Evolutionary conservation across 176 grass and related monocot genomes (phyloP).

Genomic region (Leersia perrieri): DNA sequence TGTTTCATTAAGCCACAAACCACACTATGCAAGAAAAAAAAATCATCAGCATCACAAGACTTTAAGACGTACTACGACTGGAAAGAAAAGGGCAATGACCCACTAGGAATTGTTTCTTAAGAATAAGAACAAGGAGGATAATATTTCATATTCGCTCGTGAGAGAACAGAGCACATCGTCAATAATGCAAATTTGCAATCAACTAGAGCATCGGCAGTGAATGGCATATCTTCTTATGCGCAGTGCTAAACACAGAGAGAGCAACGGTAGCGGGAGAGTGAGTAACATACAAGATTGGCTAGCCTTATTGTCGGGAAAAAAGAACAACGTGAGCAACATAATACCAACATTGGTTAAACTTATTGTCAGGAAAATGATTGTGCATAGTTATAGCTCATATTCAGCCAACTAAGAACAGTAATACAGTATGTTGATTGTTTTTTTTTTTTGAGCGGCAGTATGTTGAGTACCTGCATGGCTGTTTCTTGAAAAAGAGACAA

Average conservation of each 20-base stretch:
- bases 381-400: background rate
- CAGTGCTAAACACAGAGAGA: background rate
- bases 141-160: background rate
- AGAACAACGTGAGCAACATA: too few species aligned
- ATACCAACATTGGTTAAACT: background rate
- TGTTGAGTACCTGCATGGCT: too few species aligned
- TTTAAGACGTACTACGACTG: background rate
- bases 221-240: background rate
- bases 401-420: background rate
- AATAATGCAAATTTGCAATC: background rate
- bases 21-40: too few species aligned
- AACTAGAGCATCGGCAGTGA: background rate
- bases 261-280: background rate
- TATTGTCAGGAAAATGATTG: background rate
- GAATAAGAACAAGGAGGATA: background rate
- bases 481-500: background rate
- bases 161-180: background rate
- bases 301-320: background rate
- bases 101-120: background rate
- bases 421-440: too few species aligned
- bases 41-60: too few species aligned
- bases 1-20: too few species aligned
- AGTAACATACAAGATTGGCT: background rate
- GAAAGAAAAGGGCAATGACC: background rate
- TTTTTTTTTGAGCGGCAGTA: too few species aligned